A percentile compares a stretch with the other conserved stretches of the same genome.
These are phyloP conservation scores for Suhomyces pyralidae DNA, from an alignment of 805 yeast species.

Conservation along the genomic window DNA sequence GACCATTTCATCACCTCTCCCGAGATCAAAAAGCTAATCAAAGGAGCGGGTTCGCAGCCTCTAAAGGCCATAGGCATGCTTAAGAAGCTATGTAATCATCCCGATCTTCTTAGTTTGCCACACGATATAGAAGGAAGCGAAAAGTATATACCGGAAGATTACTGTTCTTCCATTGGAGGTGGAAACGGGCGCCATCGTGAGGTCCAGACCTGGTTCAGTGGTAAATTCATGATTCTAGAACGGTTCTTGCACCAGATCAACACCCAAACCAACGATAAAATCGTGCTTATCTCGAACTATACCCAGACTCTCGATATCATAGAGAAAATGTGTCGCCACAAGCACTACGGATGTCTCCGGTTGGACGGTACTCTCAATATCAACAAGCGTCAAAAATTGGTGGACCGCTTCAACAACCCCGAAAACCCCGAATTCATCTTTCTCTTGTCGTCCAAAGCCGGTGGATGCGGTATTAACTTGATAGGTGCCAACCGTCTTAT, in stretches of 20 bases:
- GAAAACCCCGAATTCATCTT: constrained; percentile 85
- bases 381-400: constrained; percentile 88
- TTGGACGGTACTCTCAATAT: constrained; percentile 92
- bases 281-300: constrained; percentile 90
- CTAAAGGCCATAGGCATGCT: constrained; percentile 84
- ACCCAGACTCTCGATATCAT: constrained; percentile 91
- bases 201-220: constrained; percentile 77
- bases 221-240: constrained; percentile 81
- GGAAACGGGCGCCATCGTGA: constrained; percentile 44
- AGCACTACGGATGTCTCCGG: constrained; percentile 72
- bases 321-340: constrained; percentile 76
- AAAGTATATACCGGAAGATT: constrained; percentile 70
- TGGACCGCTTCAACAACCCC: constrained; percentile 88
- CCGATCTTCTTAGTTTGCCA: constrained; percentile 74
- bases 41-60: constrained; percentile 74
- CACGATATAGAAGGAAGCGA: constrained; percentile 74
- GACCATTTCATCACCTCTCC: constrained; percentile 75
- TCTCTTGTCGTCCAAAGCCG: constrained; percentile 90
- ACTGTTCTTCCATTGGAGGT: constrained; percentile 40
- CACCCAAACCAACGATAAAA: constrained; percentile 86
- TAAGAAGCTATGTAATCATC: constrained; percentile 92
- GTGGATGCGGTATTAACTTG: constrained; percentile 97
- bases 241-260: constrained; percentile 77
- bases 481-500: constrained; percentile 94
- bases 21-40: constrained; percentile 63